Conservation (phyloP, 129 eudicot genomes). For the Artemisia annua region DNA sequence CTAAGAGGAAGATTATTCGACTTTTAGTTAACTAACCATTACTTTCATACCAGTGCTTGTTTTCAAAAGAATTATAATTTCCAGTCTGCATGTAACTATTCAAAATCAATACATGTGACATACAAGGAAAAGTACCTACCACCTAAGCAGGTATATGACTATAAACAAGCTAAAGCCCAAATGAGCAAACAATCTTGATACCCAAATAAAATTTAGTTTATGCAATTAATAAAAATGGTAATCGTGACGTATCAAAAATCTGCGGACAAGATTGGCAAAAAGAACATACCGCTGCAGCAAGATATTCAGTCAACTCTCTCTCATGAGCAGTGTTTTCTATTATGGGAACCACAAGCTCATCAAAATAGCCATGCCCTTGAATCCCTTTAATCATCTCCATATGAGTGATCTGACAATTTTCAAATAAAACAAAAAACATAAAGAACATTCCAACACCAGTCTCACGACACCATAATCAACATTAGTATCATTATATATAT, state of each 20-base stretch:
- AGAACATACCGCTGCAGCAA: constrained; percentile 83
- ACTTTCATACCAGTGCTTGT: neutral
- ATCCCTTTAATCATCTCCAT: constrained; percentile 99
- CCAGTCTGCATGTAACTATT: neutral
- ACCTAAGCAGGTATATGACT: neutral
- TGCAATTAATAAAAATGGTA: constrained; percentile 7
- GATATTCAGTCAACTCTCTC: constrained; percentile 89
- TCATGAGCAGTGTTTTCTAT: constrained; percentile 97
- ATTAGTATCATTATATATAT: neutral
- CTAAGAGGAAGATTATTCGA: neutral
- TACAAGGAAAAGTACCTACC: neutral
- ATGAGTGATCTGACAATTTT: constrained; percentile 73
- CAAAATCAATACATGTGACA: neutral
- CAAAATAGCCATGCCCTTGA: constrained; percentile 97
- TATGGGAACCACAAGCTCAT: constrained; percentile 93
- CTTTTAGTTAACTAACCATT: neutral
- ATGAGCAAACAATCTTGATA: neutral
- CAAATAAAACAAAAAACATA: neutral
- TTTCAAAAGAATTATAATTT: neutral
- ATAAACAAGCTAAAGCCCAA: neutral
- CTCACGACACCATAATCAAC: constrained; percentile 13
- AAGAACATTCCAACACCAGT: neutral
- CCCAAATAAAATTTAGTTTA: neutral
- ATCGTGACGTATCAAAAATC: neutral
- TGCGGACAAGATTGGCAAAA: constrained; percentile 1